phyloP scores from a whole-genome alignment of 305 asterid genomes.

The Fraxinus dipetala region DNA sequence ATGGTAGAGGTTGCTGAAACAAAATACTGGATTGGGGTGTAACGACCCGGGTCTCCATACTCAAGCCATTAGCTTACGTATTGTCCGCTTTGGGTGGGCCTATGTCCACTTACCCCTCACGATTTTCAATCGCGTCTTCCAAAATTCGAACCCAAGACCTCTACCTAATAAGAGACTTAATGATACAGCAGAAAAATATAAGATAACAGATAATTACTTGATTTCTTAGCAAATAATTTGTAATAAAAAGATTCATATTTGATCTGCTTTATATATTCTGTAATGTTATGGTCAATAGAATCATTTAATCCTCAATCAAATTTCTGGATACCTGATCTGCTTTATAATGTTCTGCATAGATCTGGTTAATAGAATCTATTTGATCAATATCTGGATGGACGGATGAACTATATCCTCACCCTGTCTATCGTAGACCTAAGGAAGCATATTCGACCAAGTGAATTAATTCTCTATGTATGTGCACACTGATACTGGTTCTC shows the following conservation, averaged over 20 bases:
- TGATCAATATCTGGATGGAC: neutral
- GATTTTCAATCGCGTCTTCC: neutral
- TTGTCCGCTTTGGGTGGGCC: neutral
- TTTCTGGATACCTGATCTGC: neutral
- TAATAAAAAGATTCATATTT: neutral
- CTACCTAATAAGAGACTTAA: neutral
- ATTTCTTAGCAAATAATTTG: neutral
- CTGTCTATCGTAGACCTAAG: neutral
- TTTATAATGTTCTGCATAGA: neutral
- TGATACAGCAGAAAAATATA: neutral
- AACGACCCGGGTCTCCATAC: neutral
- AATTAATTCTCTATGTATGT: neutral
- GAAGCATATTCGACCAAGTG: neutral
- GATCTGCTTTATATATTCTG: neutral
- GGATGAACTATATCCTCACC: neutral
- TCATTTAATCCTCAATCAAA: neutral
- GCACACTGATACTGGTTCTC: neutral
- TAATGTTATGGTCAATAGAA: neutral
- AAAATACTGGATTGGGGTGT: neutral
- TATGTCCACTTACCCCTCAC: neutral
- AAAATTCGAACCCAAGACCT: too few relatives aligned
- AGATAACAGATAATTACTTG: neutral
- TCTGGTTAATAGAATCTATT: neutral
- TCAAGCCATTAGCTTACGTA: neutral
- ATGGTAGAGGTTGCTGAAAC: neutral